Percentiles rank a stretch among this genome's conserved stretches.
Conservation (phyloP, 2,329 filamentous ascomycete species). For the Verticillium alfalfae region DNA sequence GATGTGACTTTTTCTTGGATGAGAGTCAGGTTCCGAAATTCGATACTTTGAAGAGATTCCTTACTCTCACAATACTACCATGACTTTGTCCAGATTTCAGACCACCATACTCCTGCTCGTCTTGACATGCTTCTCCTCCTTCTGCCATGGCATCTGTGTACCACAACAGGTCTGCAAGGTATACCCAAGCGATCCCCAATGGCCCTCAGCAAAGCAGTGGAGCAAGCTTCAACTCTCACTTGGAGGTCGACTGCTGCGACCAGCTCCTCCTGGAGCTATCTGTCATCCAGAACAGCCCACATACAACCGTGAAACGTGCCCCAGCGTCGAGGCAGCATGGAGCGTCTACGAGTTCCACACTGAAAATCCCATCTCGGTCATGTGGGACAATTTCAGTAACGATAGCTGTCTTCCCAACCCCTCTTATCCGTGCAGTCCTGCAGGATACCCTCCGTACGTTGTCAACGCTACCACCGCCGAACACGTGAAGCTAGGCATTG, state of each 20-base stretch:
- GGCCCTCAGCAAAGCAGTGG: constrained; percentile 44
- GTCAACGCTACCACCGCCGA: constrained; percentile 25
- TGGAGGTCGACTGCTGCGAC: constrained; percentile 33
- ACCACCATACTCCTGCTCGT: background rate
- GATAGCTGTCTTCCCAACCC: constrained; percentile 42
- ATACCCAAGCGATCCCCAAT: constrained; percentile 35
- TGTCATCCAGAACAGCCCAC: constrained; percentile 31
- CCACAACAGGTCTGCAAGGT: constrained; percentile 33
- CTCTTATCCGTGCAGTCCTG: constrained; percentile 22
- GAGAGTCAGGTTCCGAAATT: background rate
- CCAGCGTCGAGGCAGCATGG: constrained; percentile 5
- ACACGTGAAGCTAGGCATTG: constrained; percentile 26
- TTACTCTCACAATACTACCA: background rate
- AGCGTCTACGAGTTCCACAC: constrained; percentile 24
- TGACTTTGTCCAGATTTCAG: background rate
- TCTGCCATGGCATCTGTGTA: background rate
- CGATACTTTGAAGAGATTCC: background rate
- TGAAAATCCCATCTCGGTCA: constrained; percentile 23
- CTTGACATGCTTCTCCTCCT: background rate
- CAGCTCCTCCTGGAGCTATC: constrained; percentile 37
- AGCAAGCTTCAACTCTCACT: constrained; percentile 36
- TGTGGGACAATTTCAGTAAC: constrained; percentile 39
- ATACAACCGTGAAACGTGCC: constrained; percentile 25
- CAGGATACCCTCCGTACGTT: constrained; percentile 28
- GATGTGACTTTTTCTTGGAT: background rate